These are phyloP conservation scores for Recurvomyces mirabilis DNA, from an alignment of 495 filamentous ascomycete genomes.

Conservation along the genomic window DNA sequence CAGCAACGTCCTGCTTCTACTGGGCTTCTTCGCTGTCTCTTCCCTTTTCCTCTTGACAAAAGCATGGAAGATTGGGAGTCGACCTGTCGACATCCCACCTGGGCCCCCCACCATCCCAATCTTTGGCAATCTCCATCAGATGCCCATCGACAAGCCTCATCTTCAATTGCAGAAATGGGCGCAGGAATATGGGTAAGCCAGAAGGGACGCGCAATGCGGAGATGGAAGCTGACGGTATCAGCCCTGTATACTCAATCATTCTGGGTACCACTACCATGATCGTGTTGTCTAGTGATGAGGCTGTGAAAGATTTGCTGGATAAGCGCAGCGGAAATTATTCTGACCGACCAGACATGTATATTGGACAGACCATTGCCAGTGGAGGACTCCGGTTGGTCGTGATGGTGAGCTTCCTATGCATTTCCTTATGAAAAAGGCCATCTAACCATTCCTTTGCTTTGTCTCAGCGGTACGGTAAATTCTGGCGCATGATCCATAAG, in stretches of 20 bases:
- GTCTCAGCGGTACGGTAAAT: neutral
- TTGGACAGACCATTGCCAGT: constrained; percentile 32
- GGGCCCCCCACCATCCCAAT: too few species aligned
- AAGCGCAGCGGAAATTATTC: constrained; percentile 35
- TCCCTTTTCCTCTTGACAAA: too few species aligned
- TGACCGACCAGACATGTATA: constrained; percentile 34
- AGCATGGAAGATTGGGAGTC: too few species aligned
- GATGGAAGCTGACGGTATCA: too few species aligned
- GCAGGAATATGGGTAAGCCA: constrained; percentile 28
- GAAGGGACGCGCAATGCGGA: neutral
- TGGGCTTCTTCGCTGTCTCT: too few species aligned
- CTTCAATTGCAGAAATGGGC: constrained; percentile 37
- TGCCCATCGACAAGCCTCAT: constrained; percentile 26
- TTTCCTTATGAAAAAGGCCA: too few species aligned
- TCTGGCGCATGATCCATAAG: constrained; percentile 27
- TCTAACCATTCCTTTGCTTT: too few species aligned
- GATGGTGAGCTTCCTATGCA: constrained; percentile 30
- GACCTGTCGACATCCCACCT: too few species aligned
- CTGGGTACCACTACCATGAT: constrained; percentile 29
- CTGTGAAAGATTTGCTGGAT: constrained; percentile 37
- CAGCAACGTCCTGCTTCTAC: too few species aligned
- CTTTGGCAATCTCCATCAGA: too few species aligned
- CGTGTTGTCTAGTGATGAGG: constrained; percentile 32
- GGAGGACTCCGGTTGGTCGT: constrained; percentile 35
- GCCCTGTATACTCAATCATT: constrained; percentile 34